Evolutionary conservation across 2,329 filamentous ascomycete genomes (phyloP).

Genomic region (Aspergillus eucalypticola): DNA sequence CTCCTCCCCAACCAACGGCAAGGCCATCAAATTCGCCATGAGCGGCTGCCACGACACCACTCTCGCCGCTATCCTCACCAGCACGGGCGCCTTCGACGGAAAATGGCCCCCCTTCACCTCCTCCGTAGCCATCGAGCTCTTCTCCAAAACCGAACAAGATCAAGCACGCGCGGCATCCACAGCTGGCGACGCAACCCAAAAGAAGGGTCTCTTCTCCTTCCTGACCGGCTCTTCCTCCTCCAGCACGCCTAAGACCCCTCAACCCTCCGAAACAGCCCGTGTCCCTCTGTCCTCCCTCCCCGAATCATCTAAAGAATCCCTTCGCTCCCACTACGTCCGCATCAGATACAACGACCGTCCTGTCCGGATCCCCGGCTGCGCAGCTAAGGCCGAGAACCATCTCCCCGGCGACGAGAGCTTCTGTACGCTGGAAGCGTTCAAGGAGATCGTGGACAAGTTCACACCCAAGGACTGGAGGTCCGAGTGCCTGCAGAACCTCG

Average conservation of each 20-base stretch:
- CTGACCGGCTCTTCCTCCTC: slow-evolving; percentile 28
- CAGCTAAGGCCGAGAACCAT: slow-evolving; percentile 71
- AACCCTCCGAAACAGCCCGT: slow-evolving; percentile 36
- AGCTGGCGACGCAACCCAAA: slow-evolving; percentile 13
- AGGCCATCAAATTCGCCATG: slow-evolving; percentile 69
- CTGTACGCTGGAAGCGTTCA: slow-evolving; percentile 91
- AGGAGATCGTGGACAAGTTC: slow-evolving; percentile 85
- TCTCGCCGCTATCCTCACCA: slow-evolving; percentile 73
- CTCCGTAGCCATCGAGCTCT: slow-evolving; percentile 87
- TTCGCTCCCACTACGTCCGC: slow-evolving; percentile 77
- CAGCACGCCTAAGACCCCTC: slow-evolving; percentile 11
- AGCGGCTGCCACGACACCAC: slow-evolving; percentile 94
- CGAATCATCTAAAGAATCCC: slow-evolving; percentile 27
- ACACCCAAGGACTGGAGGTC: slow-evolving; percentile 77
- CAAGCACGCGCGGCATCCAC: slow-evolving; percentile 11
- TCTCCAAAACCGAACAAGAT: slow-evolving; percentile 49
- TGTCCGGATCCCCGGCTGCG: slow-evolving; percentile 79
- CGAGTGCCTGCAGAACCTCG: slow-evolving; percentile 61
- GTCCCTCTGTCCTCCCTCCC: slow-evolving; percentile 33
- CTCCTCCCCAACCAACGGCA: slow-evolving; percentile 33
- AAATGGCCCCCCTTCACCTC: slow-evolving; percentile 93
- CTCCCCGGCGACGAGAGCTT: slow-evolving; percentile 83
- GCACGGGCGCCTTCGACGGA: slow-evolving; percentile 73
- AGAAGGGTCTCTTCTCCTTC: slow-evolving; percentile 35
- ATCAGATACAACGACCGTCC: slow-evolving; percentile 87